Evolutionary conservation across 1,284 basidiomycete genomes (phyloP).

Genomic region (Cryptococcus floricola): DNA sequence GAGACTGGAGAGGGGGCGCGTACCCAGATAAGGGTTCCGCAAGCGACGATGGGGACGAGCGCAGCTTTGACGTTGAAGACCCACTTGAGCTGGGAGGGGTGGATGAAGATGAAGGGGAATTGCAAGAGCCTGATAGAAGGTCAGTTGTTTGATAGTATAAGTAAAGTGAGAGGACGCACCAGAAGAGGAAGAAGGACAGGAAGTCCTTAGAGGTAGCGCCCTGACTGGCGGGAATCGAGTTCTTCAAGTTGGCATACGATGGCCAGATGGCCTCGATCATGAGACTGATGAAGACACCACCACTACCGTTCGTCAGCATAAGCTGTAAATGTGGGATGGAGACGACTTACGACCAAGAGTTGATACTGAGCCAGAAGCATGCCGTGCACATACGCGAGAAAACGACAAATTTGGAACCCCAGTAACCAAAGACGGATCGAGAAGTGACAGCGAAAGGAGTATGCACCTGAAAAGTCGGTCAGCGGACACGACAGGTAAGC

Average conservation of each 20-base stretch:
- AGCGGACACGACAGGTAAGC: not conserved
- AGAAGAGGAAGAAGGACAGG: slow-evolving; percentile 70
- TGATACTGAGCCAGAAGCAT: slow-evolving; percentile 52
- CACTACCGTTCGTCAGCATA: slow-evolving; percentile 17
- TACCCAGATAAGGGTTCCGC: slow-evolving; percentile 69
- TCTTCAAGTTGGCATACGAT: slow-evolving; percentile 60
- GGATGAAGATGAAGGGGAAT: slow-evolving; percentile 65
- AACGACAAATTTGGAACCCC: slow-evolving; percentile 53
- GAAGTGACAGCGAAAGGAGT: slow-evolving; percentile 68
- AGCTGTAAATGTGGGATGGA: not conserved
- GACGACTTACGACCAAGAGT: slow-evolving; percentile 52
- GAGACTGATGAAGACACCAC: slow-evolving; percentile 44
- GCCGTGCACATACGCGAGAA: slow-evolving; percentile 64
- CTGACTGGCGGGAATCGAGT: slow-evolving; percentile 58
- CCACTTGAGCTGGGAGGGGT: slow-evolving; percentile 67
- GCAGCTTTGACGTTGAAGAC: slow-evolving; percentile 66
- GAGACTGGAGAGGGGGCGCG: slow-evolving; percentile 37
- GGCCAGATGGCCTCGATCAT: slow-evolving; percentile 79
- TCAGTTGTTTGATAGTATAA: not conserved
- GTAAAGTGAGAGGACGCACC: slow-evolving; percentile 50
- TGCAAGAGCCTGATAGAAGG: slow-evolving; percentile 26
- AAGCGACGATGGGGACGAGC: slow-evolving; percentile 62
- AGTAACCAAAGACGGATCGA: slow-evolving; percentile 73
- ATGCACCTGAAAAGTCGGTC: slow-evolving; percentile 38
- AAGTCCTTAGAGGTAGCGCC: slow-evolving; percentile 62